phyloP scores from a whole-genome alignment of 495 filamentous ascomycete genomes.

The Bombardia bombarda region DNA sequence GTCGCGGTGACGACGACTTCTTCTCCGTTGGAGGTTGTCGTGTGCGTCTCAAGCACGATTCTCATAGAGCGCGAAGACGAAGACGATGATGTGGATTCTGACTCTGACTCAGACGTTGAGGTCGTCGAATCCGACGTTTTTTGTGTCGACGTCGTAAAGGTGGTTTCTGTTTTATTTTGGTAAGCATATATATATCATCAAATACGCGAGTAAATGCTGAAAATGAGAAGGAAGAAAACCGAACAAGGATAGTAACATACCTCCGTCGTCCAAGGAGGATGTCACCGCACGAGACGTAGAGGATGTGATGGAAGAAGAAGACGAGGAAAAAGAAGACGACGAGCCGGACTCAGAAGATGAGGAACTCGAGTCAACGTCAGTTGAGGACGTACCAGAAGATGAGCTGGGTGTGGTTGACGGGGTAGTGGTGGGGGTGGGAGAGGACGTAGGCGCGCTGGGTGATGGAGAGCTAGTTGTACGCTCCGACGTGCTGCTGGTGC shows the following conservation, averaged over 20 bases:
- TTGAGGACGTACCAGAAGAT: conserved; percentile 9
- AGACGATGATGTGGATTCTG: not conserved
- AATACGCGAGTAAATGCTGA: too few relatives aligned
- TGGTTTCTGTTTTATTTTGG: conserved; percentile 9
- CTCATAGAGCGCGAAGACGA: not conserved
- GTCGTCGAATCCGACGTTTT: not conserved
- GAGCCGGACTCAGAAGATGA: conserved; percentile 6
- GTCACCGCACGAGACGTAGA: conserved; percentile 4
- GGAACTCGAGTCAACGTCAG: conserved; percentile 3
- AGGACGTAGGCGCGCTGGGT: conserved; percentile 7
- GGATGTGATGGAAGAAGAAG: not conserved
- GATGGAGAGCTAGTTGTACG: conserved; percentile 1
- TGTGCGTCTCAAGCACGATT: not conserved
- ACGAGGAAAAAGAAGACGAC: conserved; percentile 4
- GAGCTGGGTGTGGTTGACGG: conserved; percentile 7
- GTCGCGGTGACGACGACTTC: conserved; percentile 21
- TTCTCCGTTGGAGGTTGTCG: not conserved
- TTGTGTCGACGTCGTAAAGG: conserved; percentile 6
- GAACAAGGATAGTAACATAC: conserved; percentile 12
- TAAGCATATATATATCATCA: not conserved
- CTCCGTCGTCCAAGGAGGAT: conserved; percentile 18
- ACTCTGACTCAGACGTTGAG: not conserved
- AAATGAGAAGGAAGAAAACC: not conserved
- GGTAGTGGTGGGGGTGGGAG: conserved; percentile 1
- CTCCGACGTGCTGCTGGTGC: not conserved